phyloP scores from a whole-genome alignment of 139 green algal genomes.

The Zygnema circumcarinatum region DNA sequence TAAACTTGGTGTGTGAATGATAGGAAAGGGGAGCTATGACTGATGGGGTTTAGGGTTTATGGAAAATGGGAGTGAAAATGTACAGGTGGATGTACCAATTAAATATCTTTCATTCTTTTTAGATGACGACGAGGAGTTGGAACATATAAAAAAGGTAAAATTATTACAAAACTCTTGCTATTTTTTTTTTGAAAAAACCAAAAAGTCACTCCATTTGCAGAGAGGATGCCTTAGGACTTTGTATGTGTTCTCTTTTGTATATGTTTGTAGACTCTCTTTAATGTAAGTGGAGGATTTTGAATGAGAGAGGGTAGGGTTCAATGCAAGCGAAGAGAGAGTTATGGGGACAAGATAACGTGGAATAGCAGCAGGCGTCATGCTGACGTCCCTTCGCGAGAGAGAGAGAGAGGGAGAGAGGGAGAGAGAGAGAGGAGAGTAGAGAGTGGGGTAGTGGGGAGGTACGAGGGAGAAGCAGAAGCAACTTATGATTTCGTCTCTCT shows the following conservation, averaged over 20 bases:
- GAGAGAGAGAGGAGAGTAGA: too few relatives aligned
- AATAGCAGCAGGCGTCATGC: not conserved
- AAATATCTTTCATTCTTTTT: constrained; percentile 99
- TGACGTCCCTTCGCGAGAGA: not conserved
- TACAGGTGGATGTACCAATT: constrained; percentile 89
- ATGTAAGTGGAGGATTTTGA: not conserved
- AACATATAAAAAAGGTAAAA: constrained; percentile 69
- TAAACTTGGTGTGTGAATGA: not conserved
- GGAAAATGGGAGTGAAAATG: not conserved
- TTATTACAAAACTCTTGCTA: not conserved
- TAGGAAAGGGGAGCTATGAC: not conserved
- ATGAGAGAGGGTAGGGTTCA: not conserved
- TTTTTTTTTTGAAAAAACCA: not conserved
- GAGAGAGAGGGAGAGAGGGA: too few relatives aligned
- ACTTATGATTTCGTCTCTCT: not conserved
- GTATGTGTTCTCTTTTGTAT: constrained; percentile 3
- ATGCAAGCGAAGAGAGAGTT: not conserved
- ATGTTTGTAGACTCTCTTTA: not conserved
- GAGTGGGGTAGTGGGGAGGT: too few relatives aligned
- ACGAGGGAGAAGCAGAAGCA: too few relatives aligned
- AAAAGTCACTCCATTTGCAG: too few relatives aligned
- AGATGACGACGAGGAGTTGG: constrained; percentile 87
- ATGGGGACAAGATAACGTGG: not conserved
- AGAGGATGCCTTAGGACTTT: too few relatives aligned
- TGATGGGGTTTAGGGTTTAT: too few relatives aligned